Percentiles rank a stretch among this genome's conserved stretches.
These are phyloP conservation scores for Cytospora piceicola DNA, from an alignment of 2,329 filamentous ascomycete species.

Conservation along the genomic window DNA sequence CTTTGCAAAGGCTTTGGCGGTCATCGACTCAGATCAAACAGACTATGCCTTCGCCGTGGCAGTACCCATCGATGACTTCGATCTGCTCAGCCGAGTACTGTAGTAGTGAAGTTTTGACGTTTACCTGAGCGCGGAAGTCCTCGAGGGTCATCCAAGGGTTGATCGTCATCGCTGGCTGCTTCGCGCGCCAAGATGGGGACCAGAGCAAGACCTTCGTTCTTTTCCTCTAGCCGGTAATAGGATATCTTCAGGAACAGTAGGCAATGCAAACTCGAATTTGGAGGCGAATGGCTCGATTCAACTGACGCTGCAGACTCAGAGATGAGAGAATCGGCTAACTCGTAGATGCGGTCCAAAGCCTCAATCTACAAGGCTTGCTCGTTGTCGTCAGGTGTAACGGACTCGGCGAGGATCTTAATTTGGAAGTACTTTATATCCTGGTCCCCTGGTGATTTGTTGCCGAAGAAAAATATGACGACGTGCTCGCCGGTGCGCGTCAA, in stretches of 20 bases:
- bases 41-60: neutral
- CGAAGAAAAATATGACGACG: constrained; percentile 1
- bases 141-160: neutral
- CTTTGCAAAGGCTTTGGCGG: constrained; percentile 17
- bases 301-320: neutral
- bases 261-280: neutral
- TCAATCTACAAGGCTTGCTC: constrained; percentile 13
- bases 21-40: constrained; percentile 3
- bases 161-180: constrained; percentile 9
- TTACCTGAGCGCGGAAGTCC: neutral
- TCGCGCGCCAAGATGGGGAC: neutral
- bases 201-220: neutral
- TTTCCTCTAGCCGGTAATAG: constrained; percentile 9
- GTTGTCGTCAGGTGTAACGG: neutral
- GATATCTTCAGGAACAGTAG: constrained; percentile 15
- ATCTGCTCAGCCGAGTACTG: constrained; percentile 8
- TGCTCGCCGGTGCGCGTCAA: neutral
- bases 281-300: neutral
- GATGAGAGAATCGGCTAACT: neutral
- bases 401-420: neutral
- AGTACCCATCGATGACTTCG: constrained; percentile 4
- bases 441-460: neutral
- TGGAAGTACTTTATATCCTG: neutral
- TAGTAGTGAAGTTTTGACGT: constrained; percentile 6
- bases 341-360: constrained; percentile 11